Evolutionary conservation across 305 asterid genomes (phyloP).

Genomic region (Fraxinus paxiana): DNA sequence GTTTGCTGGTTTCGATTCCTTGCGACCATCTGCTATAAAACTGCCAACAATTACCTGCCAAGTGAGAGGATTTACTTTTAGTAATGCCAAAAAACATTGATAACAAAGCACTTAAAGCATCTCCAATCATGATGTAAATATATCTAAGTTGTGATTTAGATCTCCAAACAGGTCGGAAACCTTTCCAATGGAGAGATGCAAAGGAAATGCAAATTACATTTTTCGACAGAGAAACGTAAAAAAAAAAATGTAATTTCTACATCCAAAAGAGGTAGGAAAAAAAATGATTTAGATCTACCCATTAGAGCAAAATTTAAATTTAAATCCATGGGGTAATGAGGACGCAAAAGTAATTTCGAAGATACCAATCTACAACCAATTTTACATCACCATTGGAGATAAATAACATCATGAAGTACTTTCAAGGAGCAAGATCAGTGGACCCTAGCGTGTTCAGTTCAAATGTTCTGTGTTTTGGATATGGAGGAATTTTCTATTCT

Average conservation of each 20-base stretch:
- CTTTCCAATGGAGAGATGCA: not conserved
- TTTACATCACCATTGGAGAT: not conserved
- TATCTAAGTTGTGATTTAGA: no score
- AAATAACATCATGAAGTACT: not conserved
- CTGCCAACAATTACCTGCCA: constrained; percentile 62
- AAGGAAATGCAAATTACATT: not conserved
- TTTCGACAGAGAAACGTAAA: not conserved
- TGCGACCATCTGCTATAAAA: constrained; percentile 43
- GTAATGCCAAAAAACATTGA: not conserved
- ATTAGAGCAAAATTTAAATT: not conserved
- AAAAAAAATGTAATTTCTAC: no score
- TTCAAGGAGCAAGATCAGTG: not conserved
- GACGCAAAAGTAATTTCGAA: not conserved
- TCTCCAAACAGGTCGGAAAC: not conserved
- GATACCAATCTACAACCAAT: not conserved
- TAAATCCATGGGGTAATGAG: not conserved
- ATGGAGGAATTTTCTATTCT: not conserved
- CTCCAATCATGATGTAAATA: not conserved
- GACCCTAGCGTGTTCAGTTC: not conserved
- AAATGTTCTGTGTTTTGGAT: not conserved
- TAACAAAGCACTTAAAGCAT: not conserved
- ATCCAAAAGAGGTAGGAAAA: not conserved
- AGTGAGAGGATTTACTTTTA: not conserved
- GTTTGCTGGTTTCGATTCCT: constrained; percentile 38
- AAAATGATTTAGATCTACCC: not conserved